Percentiles rank a stretch among this genome's conserved stretches.
Evolutionary conservation across 768 basidiomycete genomes (phyloP).

Genomic region (Macrolepiota albuminosa): DNA sequence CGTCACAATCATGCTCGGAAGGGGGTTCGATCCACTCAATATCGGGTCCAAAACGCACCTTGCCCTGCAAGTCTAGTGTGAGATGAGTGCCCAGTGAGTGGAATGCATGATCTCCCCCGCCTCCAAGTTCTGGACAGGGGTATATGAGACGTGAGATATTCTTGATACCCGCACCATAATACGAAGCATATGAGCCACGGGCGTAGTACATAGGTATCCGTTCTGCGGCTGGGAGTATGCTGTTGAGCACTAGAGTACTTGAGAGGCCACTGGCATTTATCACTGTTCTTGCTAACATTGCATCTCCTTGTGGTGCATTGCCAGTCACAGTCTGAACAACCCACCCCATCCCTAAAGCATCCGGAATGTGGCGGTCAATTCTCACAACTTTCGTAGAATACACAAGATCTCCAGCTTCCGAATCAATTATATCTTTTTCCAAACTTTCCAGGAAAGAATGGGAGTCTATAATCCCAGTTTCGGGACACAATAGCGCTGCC

Average conservation of each 20-base stretch:
- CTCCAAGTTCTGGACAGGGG: conserved; percentile 75
- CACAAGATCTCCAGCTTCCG: conserved; percentile 64
- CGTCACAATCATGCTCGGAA: conserved; percentile 33
- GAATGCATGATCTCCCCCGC: conserved; percentile 52
- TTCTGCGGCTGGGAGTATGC: conserved; percentile 49
- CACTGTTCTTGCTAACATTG: conserved; percentile 67
- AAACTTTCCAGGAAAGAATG: conserved; percentile 80
- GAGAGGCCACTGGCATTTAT: conserved; percentile 84
- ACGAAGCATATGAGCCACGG: conserved; percentile 84
- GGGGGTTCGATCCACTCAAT: conserved; percentile 78
- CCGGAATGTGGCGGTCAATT: conserved; percentile 57
- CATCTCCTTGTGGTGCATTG: conserved; percentile 40
- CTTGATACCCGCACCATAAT: conserved; percentile 72
- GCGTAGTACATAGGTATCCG: conserved; percentile 77
- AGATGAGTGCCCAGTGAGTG: conserved; percentile 91
- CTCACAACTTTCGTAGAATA: conserved; percentile 82
- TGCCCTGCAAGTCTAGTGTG: conserved; percentile 79
- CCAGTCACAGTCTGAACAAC: conserved; percentile 76
- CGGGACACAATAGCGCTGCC: conserved; percentile 74
- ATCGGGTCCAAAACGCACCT: conserved; percentile 90
- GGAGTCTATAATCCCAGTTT: conserved; percentile 89
- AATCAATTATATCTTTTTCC: conserved; percentile 75
- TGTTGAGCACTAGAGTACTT: conserved; percentile 65
- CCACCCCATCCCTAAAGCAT: conserved; percentile 63
- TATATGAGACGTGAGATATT: conserved; percentile 79